Evolutionary conservation across 345 rosid species (phyloP).

Genomic region (Alliaria petiolata): DNA sequence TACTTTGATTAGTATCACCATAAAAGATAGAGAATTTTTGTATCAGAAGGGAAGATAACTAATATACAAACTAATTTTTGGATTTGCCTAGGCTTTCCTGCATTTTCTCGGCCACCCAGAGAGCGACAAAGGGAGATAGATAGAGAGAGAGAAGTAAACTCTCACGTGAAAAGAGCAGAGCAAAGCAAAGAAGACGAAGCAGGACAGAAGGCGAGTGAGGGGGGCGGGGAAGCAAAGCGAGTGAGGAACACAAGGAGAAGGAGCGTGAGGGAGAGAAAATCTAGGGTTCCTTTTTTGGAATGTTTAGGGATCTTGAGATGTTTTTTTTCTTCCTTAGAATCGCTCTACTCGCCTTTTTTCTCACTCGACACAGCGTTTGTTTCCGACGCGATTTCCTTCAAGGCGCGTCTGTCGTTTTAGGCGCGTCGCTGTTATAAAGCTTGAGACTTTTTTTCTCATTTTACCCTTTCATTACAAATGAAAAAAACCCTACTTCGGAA

Average conservation of each 20-base stretch:
- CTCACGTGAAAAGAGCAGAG: slow-evolving; percentile 11
- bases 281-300: slow-evolving; percentile 36
- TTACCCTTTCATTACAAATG: too few relatives aligned
- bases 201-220: slow-evolving; percentile 29
- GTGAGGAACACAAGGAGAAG: slow-evolving; percentile 35
- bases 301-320: slow-evolving; percentile 34
- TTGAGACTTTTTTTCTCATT: not conserved
- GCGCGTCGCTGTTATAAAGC: slow-evolving; percentile 7
- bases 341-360: slow-evolving; percentile 5
- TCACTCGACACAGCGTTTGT: slow-evolving; percentile 14
- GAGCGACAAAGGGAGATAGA: not conserved
- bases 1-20: not conserved
- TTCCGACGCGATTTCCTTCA: slow-evolving; percentile 23
- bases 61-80: not conserved
- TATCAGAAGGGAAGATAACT: not conserved
- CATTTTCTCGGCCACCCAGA: too few relatives aligned
- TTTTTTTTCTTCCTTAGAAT: not conserved
- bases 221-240: slow-evolving; percentile 23
- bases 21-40: not conserved
- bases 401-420: slow-evolving; percentile 28
- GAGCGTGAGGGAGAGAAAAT: slow-evolving; percentile 37
- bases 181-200: not conserved
- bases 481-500: too few relatives aligned
- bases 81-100: too few relatives aligned
- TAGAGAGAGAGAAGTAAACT: not conserved